Percentiles rank a stretch among this genome's conserved stretches.
Evolutionary conservation across 2,329 filamentous ascomycete genomes (phyloP).

Genomic region (Acrocalymma vagum): DNA sequence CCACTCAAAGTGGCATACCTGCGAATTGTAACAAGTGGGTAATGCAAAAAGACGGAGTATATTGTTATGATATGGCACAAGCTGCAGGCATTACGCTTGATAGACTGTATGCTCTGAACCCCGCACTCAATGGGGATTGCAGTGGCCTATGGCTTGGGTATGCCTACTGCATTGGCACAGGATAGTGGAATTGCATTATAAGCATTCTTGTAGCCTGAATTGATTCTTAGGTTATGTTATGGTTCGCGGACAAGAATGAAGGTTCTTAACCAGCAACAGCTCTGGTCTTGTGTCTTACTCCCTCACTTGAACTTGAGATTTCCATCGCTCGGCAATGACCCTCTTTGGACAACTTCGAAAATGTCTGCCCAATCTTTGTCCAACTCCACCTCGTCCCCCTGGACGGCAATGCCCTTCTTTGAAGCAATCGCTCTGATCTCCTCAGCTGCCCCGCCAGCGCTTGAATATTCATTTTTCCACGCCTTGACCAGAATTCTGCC

Average conservation of each 20-base stretch:
- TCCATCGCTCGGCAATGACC: slow-evolving; percentile 1
- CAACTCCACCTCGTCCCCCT: slow-evolving; percentile 10
- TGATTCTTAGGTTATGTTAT: too few relatives aligned
- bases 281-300: too few relatives aligned
- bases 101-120: slow-evolving; percentile 5
- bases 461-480: slow-evolving; percentile 12
- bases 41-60: not conserved
- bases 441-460: slow-evolving; percentile 6
- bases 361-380: slow-evolving; percentile 12
- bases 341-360: slow-evolving; percentile 7
- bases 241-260: too few relatives aligned
- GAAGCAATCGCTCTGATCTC: slow-evolving; percentile 4
- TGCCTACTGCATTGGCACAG: slow-evolving; percentile 12
- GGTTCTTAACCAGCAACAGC: too few relatives aligned
- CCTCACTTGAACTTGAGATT: slow-evolving; percentile 8
- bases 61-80: slow-evolving; percentile 5
- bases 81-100: slow-evolving; percentile 2
- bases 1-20: slow-evolving; percentile 2
- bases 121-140: slow-evolving; percentile 4
- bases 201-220: too few relatives aligned
- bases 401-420: slow-evolving; percentile 7
- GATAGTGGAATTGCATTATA: too few relatives aligned
- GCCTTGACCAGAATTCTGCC: slow-evolving; percentile 11
- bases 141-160: slow-evolving; percentile 14
- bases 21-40: slow-evolving; percentile 4